Evolutionary conservation across 23 red algal species (phyloP).

Genomic region (Gracilaria gracilis): DNA sequence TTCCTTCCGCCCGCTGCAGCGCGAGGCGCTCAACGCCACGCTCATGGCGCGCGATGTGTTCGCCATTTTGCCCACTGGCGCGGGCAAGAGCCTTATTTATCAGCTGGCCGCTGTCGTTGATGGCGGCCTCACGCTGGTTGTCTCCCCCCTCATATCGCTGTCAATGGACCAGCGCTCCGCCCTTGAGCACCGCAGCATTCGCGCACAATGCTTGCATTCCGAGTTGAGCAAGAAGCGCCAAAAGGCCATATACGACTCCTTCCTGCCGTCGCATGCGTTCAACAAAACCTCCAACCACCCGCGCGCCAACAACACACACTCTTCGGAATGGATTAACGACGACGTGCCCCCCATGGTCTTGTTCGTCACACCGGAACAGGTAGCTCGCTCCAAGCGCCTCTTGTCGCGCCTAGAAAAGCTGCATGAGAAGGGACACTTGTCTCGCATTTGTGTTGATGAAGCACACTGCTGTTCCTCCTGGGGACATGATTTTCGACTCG

Average conservation of each 20-base stretch:
- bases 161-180: conserved; percentile 85
- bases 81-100: conserved; percentile 94
- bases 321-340: conserved; percentile 3
- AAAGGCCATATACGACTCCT: conserved; percentile 51
- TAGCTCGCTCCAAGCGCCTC: conserved; percentile 71
- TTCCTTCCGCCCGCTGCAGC: conserved; percentile 82
- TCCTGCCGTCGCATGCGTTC: conserved; percentile 25
- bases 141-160: conserved; percentile 91
- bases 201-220: conserved; percentile 64
- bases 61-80: conserved; percentile 90
- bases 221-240: conserved; percentile 47
- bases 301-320: not conserved
- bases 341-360: conserved; percentile 67
- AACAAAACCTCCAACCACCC: conserved; percentile 17
- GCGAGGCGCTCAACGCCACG: conserved; percentile 85
- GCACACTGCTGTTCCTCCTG: conserved; percentile 90
- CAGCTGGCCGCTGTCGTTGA: conserved; percentile 84
- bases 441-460: conserved; percentile 86
- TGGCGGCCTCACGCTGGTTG: conserved; percentile 84
- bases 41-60: conserved; percentile 81
- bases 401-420: conserved; percentile 61
- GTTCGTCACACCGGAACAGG: conserved; percentile 93
- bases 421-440: conserved; percentile 57
- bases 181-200: conserved; percentile 41
- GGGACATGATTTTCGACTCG: conserved; percentile 95